Conservation (phyloP, 1,284 basidiomycete species). For the Cystobasidium slooffiae region DNA sequence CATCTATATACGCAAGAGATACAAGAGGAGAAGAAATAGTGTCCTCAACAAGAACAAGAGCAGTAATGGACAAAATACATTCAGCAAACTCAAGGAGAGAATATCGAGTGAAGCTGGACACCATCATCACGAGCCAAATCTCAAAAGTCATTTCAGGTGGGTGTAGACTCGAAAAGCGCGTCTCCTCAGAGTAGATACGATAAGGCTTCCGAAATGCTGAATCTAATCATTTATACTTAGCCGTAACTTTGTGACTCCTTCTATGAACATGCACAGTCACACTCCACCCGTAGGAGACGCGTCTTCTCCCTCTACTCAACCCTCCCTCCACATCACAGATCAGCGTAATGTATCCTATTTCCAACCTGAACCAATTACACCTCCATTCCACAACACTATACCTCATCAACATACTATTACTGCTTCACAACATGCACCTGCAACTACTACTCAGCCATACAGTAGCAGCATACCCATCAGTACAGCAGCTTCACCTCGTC, state of each 20-base stretch:
- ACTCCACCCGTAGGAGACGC: slow-evolving; percentile 3
- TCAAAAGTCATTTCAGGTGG: slow-evolving; percentile 11
- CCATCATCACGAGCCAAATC: slow-evolving; percentile 7
- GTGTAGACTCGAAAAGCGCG: neutral
- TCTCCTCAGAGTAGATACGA: neutral
- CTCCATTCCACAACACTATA: neutral
- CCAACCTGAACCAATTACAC: neutral
- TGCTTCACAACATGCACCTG: neutral
- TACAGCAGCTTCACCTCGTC: slow-evolving; percentile 3
- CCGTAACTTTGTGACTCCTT: no score
- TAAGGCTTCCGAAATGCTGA: neutral
- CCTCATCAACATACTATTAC: neutral
- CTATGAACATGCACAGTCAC: neutral
- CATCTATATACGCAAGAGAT: slow-evolving; percentile 13
- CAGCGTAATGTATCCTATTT: neutral
- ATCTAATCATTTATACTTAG: neutral
- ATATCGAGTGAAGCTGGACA: slow-evolving; percentile 26
- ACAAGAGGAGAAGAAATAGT: neutral
- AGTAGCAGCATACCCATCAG: slow-evolving; percentile 15
- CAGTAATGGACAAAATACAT: neutral
- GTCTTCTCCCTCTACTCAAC: neutral
- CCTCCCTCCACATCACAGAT: slow-evolving; percentile 13
- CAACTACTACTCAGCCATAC: neutral
- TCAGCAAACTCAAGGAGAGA: slow-evolving; percentile 12
- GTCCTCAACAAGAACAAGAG: neutral